Evolutionary conservation across 2,329 filamentous ascomycete species (phyloP).

Genomic region (Ambrosiella xylebori): DNA sequence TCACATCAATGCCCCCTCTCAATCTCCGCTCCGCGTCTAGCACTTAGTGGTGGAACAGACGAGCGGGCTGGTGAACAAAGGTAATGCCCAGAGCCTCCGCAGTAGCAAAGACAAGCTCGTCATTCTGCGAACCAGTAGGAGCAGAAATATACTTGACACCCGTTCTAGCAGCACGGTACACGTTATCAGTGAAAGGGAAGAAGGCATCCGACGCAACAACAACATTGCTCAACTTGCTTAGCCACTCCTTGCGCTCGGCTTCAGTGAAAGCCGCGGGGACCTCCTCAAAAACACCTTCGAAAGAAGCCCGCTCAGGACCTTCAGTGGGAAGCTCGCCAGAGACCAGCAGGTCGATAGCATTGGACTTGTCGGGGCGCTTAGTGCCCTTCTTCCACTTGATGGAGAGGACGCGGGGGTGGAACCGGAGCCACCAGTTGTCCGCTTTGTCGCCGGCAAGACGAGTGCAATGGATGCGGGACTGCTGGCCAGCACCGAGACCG

Average conservation of each 20-base stretch:
- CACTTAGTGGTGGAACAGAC: slow-evolving; percentile 81
- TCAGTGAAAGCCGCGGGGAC: slow-evolving; percentile 67
- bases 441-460: slow-evolving; percentile 94
- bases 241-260: slow-evolving; percentile 75
- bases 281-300: slow-evolving; percentile 78
- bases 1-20: not conserved
- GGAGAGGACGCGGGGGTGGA: slow-evolving; percentile 72
- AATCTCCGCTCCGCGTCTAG: not conserved
- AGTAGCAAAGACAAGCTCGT: slow-evolving; percentile 65
- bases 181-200: slow-evolving; percentile 97
- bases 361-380: slow-evolving; percentile 94
- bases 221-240: slow-evolving; percentile 63
- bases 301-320: slow-evolving; percentile 69
- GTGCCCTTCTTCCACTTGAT: slow-evolving; percentile 97
- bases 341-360: slow-evolving; percentile 89
- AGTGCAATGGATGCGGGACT: slow-evolving; percentile 97
- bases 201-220: slow-evolving; percentile 90
- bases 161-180: slow-evolving; percentile 76
- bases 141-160: slow-evolving; percentile 94
- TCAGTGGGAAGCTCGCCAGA: slow-evolving; percentile 73
- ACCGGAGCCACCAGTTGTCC: slow-evolving; percentile 99
- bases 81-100: slow-evolving; percentile 83
- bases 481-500: slow-evolving; percentile 87
- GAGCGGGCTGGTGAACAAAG: slow-evolving; percentile 86
- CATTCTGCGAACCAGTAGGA: slow-evolving; percentile 78